Evolutionary conservation across 441 rosid species (phyloP), one percentile per base, ranked within the genome.

Genomic region (Erysimum cheiri): DNA sequence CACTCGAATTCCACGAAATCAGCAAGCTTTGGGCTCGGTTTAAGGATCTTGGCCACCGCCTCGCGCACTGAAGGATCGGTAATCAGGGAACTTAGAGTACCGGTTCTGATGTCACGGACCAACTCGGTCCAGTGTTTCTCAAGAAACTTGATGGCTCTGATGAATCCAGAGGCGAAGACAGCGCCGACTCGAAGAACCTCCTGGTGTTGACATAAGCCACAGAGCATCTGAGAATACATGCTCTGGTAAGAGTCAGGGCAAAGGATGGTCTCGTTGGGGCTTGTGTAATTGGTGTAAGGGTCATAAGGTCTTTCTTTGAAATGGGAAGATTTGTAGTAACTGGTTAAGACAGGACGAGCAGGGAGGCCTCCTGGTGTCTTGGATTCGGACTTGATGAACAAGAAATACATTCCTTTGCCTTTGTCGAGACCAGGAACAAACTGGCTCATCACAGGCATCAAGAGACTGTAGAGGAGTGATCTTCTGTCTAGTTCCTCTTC

Each of bases 391-490:
- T 90, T 95, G 56, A 92, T 84, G 86, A 95, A 95, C 75, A 91
- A 75, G 79, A 95, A 90, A 78, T 95, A 95, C 98, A 95, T 90
- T 75, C 98, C 99, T 87, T 92, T 95, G 75, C 99, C 99, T 68
- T 88, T 76, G 36, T 94, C 99, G 28, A 92, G 84, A 54, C 82
- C 91, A 75, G 90, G 89, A 14, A 95, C 92, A 74, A 66, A 85
- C 69, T 92, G 90, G 84, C 80, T 86, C 94, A 95, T 88, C 48
- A 90, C 96, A 66, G 99, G 99, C 98, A 95, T 92, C 83, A 95
- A 70, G 17, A 95, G 78, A 80, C 94, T 87, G 60, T 94, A 94
- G 35, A 94, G 85, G 54, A 79, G 82, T 41, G 96, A 84, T 80
- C 99, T 85, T 65, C 98, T 82, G 43, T 76, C 88, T 12, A 90